phyloP scores from a whole-genome alignment of 208 protist genomes.

The Jaenimonas drosophilae region DNA sequence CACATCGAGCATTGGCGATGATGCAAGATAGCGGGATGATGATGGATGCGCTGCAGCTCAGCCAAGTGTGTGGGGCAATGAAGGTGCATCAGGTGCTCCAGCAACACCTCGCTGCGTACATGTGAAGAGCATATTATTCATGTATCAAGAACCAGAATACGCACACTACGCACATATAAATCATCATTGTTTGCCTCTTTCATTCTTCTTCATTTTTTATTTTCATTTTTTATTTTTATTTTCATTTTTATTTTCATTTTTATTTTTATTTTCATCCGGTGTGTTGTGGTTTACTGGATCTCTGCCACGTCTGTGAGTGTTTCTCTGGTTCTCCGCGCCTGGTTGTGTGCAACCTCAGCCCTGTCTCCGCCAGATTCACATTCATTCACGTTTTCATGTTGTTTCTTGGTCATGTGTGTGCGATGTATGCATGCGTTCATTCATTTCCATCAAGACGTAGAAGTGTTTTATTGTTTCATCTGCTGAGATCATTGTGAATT shows the following conservation, averaged over 20 bases:
- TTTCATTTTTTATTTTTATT: constrained; percentile 1
- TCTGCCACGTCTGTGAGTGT: too few relatives aligned
- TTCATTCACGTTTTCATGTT: too few relatives aligned
- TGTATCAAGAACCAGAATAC: neutral
- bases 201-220: constrained; percentile 5
- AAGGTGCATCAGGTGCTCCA: constrained; percentile 1
- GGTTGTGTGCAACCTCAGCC: too few relatives aligned
- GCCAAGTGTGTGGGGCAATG: neutral
- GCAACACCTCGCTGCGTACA: neutral
- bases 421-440: too few relatives aligned
- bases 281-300: too few relatives aligned
- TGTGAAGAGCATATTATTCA: neutral
- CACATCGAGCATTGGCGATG: neutral
- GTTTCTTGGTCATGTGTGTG: too few relatives aligned
- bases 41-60: neutral
- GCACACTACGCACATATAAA: neutral
- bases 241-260: neutral
- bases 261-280: neutral
- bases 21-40: too few relatives aligned
- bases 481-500: too few relatives aligned
- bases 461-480: too few relatives aligned
- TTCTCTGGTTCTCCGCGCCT: too few relatives aligned
- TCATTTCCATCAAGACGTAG: too few relatives aligned
- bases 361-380: too few relatives aligned
- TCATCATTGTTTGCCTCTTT: neutral